Evolutionary conservation across 176 grass and related monocot genomes (phyloP).

Genomic region (Neostapfia colusana): DNA sequence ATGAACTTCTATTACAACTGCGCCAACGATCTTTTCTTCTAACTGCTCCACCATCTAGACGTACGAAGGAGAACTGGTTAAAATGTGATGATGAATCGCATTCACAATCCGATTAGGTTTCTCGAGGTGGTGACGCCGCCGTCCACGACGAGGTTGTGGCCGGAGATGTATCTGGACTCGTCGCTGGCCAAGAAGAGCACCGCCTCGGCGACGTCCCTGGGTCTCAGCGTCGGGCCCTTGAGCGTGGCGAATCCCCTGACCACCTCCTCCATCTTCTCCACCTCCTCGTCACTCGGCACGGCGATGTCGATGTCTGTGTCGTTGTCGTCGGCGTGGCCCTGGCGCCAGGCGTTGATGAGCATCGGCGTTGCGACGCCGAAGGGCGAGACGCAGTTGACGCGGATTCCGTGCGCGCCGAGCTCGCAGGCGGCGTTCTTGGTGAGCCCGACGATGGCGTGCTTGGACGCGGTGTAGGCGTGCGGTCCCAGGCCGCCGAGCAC

Average conservation of each 20-base stretch:
- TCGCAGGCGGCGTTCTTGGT: not conserved
- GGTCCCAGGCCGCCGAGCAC: not conserved
- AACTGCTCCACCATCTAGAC: slow-evolving; percentile 1
- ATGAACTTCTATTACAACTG: slow-evolving; percentile 28
- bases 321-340: slow-evolving; percentile 47
- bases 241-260: slow-evolving; percentile 76
- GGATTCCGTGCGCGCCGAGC: not conserved
- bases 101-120: slow-evolving; percentile 75
- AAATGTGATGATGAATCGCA: not conserved
- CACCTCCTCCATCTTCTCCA: slow-evolving; percentile 80
- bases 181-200: slow-evolving; percentile 87
- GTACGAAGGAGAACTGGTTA: not conserved
- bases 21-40: slow-evolving; percentile 15
- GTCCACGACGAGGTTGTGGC: slow-evolving; percentile 97
- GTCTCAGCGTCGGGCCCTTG: slow-evolving; percentile 65
- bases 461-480: not conserved
- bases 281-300: slow-evolving; percentile 58
- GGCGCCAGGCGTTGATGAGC: slow-evolving; percentile 94
- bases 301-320: slow-evolving; percentile 26
- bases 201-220: slow-evolving; percentile 86
- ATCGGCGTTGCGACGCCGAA: slow-evolving; percentile 36
- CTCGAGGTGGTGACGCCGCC: slow-evolving; percentile 87
- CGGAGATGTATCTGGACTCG: slow-evolving; percentile 86
- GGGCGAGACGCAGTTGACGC: slow-evolving; percentile 17
- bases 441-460: not conserved